Base-by-base conservation (phyloP, 1,284 basidiomycete species). In the Thecaphora thlaspeos region DNA sequence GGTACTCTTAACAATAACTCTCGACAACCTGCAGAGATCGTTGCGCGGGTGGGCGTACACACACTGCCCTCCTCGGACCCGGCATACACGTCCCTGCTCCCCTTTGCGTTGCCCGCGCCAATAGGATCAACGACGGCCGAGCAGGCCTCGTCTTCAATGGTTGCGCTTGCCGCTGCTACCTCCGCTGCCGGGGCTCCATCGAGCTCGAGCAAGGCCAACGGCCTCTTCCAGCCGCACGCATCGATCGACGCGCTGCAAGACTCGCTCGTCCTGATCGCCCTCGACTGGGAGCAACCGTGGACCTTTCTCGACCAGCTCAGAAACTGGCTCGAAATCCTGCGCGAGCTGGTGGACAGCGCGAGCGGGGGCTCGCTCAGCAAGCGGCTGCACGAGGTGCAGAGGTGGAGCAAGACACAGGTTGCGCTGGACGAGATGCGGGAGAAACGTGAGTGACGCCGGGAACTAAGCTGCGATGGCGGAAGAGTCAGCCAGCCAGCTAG, bases 281-380 rank as follows among this genome's bases (percentile, higher is more conserved):
- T 97, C n/a, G 94, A 98, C 78, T 97, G 93, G 94, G 91, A 91
- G 65, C 84, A 85, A 66, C 94, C 94, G 0, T 91, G 89, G 85
- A 85, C 86, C 0, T 96, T 97, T 79, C 79, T 94, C 1, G 85
- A 88, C n/a, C 89, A 97, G 72, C 81, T 98, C 5, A 81, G 88
- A 55, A 84, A 82, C 40, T 97, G 94, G 94, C 80, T 97, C 41
- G 80, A 79, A 40, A 48, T 70, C 32, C 46, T 77, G 3, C 48
- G 44, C 36, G 50, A 56, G 42, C 55, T 66, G 1, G 39, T 68
- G 4, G 65, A 47, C 90, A 89, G 88, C 82, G 94, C 83, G 84
- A 43, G 53, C 47, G 46, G 48, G 48, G 26, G 42, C 43, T 49
- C 59, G 48, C 39, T 50, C 61, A 45, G 54, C 18, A 52, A 50